phyloP scores from a whole-genome alignment of 345 rosid genomes.

The Hypericum androsaemum region DNA sequence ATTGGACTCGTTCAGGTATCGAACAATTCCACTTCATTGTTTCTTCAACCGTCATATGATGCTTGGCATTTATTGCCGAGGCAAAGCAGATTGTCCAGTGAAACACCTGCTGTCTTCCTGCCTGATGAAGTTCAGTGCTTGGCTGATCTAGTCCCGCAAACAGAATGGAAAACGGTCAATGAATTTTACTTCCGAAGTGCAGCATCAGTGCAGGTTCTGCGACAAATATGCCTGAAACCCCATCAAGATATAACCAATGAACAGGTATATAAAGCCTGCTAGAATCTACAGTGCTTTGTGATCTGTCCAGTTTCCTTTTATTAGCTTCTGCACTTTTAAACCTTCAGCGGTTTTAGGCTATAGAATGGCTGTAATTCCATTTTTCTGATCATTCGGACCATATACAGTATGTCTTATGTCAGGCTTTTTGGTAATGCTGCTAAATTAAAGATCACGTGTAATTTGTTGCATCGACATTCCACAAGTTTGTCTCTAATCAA shows the following conservation, averaged over 20 bases:
- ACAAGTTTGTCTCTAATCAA: too few species aligned
- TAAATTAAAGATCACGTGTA: too few species aligned
- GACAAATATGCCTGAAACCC: slow-evolving; percentile 48
- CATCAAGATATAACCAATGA: slow-evolving; percentile 63
- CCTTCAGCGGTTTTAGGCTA: too few species aligned
- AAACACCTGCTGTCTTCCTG: slow-evolving; percentile 19
- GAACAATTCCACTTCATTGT: slow-evolving; percentile 42
- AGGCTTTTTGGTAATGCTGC: too few species aligned
- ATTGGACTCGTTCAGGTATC: slow-evolving; percentile 37
- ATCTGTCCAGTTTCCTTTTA: too few species aligned
- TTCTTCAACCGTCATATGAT: slow-evolving; percentile 59
- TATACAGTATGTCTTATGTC: too few species aligned
- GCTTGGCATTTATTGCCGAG: slow-evolving; percentile 49
- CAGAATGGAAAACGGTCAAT: slow-evolving; percentile 56
- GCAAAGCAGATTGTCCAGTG: slow-evolving; percentile 22
- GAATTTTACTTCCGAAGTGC: slow-evolving; percentile 75
- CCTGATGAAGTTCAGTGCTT: slow-evolving; percentile 18
- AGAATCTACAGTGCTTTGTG: too few species aligned
- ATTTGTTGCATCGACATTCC: too few species aligned
- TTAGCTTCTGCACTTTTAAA: too few species aligned
- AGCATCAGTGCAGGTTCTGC: slow-evolving; percentile 62
- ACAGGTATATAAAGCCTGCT: slow-evolving; percentile 33
- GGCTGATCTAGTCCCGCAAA: slow-evolving; percentile 20
- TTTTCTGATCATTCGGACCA: too few species aligned
- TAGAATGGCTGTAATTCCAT: too few species aligned